Evolutionary conservation across 352 stramenopile species (phyloP).

Genomic region (Phytophthora hibernalis): DNA sequence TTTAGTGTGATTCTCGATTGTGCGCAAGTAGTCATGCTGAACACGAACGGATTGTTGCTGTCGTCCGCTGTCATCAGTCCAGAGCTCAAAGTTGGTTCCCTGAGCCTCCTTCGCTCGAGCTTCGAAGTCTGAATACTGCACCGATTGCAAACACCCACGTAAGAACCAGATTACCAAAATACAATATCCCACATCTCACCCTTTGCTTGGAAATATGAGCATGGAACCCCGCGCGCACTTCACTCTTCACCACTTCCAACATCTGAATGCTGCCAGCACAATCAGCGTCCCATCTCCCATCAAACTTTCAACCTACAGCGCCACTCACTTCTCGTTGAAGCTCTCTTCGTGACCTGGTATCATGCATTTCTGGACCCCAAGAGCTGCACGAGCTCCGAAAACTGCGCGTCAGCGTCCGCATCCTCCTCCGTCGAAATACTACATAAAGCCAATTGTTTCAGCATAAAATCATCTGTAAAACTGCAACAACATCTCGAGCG

Average conservation of each 20-base stretch:
- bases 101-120: conserved; percentile 42
- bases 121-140: conserved; percentile 69
- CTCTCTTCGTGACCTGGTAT: conserved; percentile 42
- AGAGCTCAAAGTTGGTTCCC: conserved; percentile 63
- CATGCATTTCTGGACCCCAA: conserved; percentile 56
- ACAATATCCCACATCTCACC: conserved; percentile 21
- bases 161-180: not conserved
- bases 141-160: not conserved
- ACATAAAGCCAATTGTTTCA: not conserved
- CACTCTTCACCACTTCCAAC: conserved; percentile 71
- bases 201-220: conserved; percentile 50
- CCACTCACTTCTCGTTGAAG: conserved; percentile 52
- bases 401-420: conserved; percentile 25
- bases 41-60: conserved; percentile 46
- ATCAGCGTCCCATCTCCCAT: conserved; percentile 4
- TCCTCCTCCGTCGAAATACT: conserved; percentile 42
- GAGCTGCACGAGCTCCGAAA: conserved; percentile 37
- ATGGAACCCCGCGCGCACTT: conserved; percentile 69
- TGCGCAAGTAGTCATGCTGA: conserved; percentile 57
- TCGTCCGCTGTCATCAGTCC: conserved; percentile 29
- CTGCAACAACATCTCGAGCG: not conserved
- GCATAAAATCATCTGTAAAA: not conserved
- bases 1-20: conserved; percentile 38
- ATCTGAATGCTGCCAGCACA: conserved; percentile 49
- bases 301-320: not conserved